Conservation (phyloP, 441 rosid genomes). For the Brassica hybrid region DNA sequence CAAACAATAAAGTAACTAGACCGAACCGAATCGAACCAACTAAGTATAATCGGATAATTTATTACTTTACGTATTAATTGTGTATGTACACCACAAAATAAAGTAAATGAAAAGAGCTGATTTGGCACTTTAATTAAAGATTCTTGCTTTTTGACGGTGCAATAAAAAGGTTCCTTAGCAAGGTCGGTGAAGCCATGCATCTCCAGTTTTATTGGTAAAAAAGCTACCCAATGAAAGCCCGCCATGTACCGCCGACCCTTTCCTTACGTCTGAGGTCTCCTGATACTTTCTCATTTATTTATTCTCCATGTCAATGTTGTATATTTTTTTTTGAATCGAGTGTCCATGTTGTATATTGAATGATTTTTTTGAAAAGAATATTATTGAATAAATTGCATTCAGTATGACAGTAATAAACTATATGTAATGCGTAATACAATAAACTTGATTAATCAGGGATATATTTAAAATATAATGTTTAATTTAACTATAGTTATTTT, state of each 20-base stretch:
- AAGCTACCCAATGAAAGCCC: not conserved
- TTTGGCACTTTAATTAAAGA: constrained; percentile 37
- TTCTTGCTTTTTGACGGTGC: constrained; percentile 42
- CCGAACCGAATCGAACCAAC: not conserved
- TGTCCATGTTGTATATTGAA: not conserved
- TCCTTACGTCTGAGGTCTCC: constrained; percentile 18
- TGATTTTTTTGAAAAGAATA: not conserved
- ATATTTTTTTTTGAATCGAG: too few relatives aligned
- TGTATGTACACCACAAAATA: not conserved
- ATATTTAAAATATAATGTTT: not conserved
- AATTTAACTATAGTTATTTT: not conserved
- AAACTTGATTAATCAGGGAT: not conserved
- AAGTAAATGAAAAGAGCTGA: constrained; percentile 33
- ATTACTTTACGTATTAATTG: not conserved
- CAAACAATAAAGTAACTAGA: not conserved
- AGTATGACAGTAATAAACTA: not conserved
- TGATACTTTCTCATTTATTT: constrained; percentile 31
- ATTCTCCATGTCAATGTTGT: constrained; percentile 3
- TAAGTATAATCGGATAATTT: not conserved
- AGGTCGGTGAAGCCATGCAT: constrained; percentile 44
- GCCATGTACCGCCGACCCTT: constrained; percentile 36
- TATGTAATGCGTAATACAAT: not conserved
- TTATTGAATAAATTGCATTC: not conserved
- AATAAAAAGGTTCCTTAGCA: constrained; percentile 13
- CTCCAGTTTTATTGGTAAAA: constrained; percentile 13